phyloP scores from a whole-genome alignment of 495 filamentous ascomycete genomes.

The Venustampulla echinocandica region DNA sequence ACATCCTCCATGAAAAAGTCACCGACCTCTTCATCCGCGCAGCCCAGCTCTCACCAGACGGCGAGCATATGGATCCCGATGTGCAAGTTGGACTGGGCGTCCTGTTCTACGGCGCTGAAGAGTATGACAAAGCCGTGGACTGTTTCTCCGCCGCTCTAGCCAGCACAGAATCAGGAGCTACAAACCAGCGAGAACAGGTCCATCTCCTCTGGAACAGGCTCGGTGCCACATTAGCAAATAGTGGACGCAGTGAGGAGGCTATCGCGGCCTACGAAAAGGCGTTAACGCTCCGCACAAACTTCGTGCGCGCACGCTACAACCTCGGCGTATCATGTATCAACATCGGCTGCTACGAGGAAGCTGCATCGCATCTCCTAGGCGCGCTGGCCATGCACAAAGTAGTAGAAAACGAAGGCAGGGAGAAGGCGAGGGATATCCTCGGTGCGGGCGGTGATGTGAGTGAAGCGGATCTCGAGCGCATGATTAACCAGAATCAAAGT shows the following conservation, averaged over 20 bases:
- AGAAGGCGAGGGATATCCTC: constrained; percentile 76
- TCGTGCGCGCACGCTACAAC: constrained; percentile 94
- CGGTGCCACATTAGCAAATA: constrained; percentile 92
- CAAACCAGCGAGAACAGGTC: constrained; percentile 66
- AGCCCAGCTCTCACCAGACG: constrained; percentile 71
- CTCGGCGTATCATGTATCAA: constrained; percentile 95
- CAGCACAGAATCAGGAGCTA: constrained; percentile 65
- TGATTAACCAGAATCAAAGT: constrained; percentile 88
- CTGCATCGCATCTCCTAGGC: constrained; percentile 87
- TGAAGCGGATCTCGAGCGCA: constrained; percentile 65
- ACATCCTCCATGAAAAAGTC: constrained; percentile 80
- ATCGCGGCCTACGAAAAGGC: constrained; percentile 95
- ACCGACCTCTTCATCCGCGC: constrained; percentile 85
- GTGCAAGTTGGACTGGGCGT: constrained; percentile 97
- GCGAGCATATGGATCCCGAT: constrained; percentile 85
- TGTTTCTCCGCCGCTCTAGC: constrained; percentile 90
- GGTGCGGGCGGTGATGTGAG: constrained; percentile 41
- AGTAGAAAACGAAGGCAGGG: constrained; percentile 74
- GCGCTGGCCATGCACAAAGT: constrained; percentile 95
- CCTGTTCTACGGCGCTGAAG: constrained; percentile 94
- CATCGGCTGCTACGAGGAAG: constrained; percentile 88
- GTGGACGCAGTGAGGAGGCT: constrained; percentile 84
- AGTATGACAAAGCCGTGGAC: constrained; percentile 97
- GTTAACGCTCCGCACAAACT: constrained; percentile 80
- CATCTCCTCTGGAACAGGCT: constrained; percentile 98